A percentile compares a stretch with the other conserved stretches of the same genome.
Conservation (phyloP, 345 rosid species). For the Ceriops zippeliana region DNA sequence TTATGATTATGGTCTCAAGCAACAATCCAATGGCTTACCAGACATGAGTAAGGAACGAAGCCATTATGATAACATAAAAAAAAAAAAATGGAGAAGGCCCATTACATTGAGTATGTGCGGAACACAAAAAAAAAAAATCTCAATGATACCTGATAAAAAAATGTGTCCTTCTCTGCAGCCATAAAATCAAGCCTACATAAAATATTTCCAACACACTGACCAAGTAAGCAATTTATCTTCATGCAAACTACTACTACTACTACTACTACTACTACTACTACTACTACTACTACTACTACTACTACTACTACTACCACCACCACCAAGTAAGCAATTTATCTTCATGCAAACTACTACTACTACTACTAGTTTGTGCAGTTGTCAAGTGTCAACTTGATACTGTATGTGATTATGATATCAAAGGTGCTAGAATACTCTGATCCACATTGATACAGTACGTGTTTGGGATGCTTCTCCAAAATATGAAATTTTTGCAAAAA, state of each 20-base stretch:
- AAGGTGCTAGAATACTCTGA: conserved; percentile 1
- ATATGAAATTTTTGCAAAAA: not conserved
- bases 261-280: not conserved
- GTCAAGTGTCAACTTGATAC: conserved; percentile 1
- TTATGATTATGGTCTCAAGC: too few relatives aligned
- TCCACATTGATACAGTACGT: not conserved
- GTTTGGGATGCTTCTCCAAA: not conserved
- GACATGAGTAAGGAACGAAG: not conserved
- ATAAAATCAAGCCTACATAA: conserved; percentile 78
- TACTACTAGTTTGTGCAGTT: not conserved
- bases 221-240: not conserved
- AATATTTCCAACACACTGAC: conserved; percentile 6
- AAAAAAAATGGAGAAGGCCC: not conserved
- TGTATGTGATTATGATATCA: conserved; percentile 2
- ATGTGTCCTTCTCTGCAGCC: conserved; percentile 70
- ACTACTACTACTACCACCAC: not conserved
- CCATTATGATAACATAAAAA: not conserved
- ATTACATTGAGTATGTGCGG: not conserved
- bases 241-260: not conserved
- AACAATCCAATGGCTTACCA: not conserved
- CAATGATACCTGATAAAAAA: conserved; percentile 69
- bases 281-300: not conserved
- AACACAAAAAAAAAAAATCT: not conserved
- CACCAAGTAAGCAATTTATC: not conserved
- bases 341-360: not conserved